Base-by-base conservation (phyloP, 306 rosid genomes). In the Sechiopsis laciniata region DNA sequence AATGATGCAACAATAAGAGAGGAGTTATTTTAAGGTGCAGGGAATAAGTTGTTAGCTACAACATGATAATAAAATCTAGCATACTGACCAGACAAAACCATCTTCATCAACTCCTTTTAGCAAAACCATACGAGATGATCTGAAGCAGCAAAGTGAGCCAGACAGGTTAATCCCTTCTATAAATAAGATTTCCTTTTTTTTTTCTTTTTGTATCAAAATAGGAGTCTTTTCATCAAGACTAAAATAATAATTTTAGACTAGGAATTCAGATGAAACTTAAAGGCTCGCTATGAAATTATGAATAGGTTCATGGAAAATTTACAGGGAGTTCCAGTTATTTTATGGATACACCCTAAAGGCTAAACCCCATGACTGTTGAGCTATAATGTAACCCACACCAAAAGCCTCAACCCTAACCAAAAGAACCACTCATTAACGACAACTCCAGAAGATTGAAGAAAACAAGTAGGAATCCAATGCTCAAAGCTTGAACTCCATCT, bases 11-110 rank as follows among this genome's bases (percentile, higher is more conserved):
- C 29, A 54, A 77, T 53, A 80, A 80, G 78, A 67, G 76, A 62
- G 59, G 11, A 61, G 76, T 45, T 59, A 83, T 71, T 72, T 60
- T 65, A 32, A 24, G 64, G 75, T 24, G 81, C 56, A 20, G 24
- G 72, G 56, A 62, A 50, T 68, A 22, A 12, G 67, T 32, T 50
- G 78, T 15, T 7, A 12, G 51, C 72, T 76, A 24, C 50, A 65
- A 65, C 51, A 51, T 15, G 75, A 37, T 14, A 67, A 76, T 26
- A 26, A 26, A 77, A 52, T 13, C 72, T 71, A 76, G 53, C 32
- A 16, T 64, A 86, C 99, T 76, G 56, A 94, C 97, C 99, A 94
- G 75, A 94, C 92, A 89, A 94, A 94, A 63, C 99, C 95, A 29
- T 82, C 89, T 79, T 88, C 85, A 73, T 94, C 97, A 58, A 89